phyloP scores from a whole-genome alignment of 2,329 filamentous ascomycete species.

The Fusarium sp. region DNA sequence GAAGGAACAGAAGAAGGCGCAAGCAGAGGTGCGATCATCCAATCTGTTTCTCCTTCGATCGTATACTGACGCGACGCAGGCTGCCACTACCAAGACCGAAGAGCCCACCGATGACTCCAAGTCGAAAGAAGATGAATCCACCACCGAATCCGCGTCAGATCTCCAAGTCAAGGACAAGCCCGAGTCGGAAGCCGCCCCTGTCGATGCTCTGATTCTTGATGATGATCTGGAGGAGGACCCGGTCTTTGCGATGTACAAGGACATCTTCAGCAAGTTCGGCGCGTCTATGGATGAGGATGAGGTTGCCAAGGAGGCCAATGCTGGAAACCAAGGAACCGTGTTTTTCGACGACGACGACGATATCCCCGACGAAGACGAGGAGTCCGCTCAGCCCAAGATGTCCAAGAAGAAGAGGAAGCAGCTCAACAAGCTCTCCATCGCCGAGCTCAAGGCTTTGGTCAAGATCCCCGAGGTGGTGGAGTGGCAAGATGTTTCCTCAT shows the following conservation, averaged over 20 bases:
- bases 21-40: constrained; percentile 60
- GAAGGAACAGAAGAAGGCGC: constrained; percentile 86
- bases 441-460: constrained; percentile 93
- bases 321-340: constrained; percentile 84
- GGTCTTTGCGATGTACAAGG: constrained; percentile 84
- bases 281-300: constrained; percentile 72
- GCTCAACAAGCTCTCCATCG: constrained; percentile 91
- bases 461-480: constrained; percentile 94
- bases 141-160: constrained; percentile 50
- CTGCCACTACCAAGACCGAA: constrained; percentile 26
- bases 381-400: constrained; percentile 74
- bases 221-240: constrained; percentile 76
- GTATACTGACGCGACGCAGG: constrained; percentile 38
- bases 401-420: constrained; percentile 97
- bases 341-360: constrained; percentile 87
- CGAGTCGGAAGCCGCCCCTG: constrained; percentile 49
- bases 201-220: constrained; percentile 67
- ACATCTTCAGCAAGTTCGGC: constrained; percentile 85
- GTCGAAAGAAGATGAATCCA: constrained; percentile 47
- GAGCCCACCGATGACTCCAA: constrained; percentile 36
- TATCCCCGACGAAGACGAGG: constrained; percentile 86
- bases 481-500: constrained; percentile 94
- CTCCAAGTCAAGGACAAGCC: constrained; percentile 57
- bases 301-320: constrained; percentile 72
- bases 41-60: not conserved